Conservation (phyloP, 192 early-diverging fungal species). For the Rhizoclosmatium sp. region DNA sequence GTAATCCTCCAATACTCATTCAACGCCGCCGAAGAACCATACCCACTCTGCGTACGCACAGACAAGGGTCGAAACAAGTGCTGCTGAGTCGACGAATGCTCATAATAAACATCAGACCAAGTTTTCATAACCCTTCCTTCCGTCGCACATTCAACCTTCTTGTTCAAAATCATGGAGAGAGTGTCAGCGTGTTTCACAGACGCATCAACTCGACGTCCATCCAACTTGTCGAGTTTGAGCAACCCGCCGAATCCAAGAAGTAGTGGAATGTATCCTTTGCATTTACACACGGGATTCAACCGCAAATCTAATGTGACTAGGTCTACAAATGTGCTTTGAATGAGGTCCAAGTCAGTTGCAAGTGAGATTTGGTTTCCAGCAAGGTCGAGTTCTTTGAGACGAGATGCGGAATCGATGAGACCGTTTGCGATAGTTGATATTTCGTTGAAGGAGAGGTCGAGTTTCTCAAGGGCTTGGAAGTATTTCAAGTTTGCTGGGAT, state of each 20-base stretch:
- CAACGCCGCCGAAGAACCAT: conserved; percentile 56
- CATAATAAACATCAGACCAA: conserved; percentile 22
- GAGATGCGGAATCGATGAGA: not conserved
- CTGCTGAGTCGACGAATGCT: conserved; percentile 55
- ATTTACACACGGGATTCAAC: conserved; percentile 54
- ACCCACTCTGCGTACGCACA: conserved; percentile 57
- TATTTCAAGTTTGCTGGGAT: conserved; percentile 44
- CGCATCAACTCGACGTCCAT: conserved; percentile 23
- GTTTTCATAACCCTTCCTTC: conserved; percentile 1
- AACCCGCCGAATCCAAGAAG: conserved; percentile 10
- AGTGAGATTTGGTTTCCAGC: conserved; percentile 44
- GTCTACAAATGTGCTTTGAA: conserved; percentile 11
- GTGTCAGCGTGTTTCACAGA: conserved; percentile 18
- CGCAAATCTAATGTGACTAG: conserved; percentile 48
- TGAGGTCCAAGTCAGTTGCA: conserved; percentile 11
- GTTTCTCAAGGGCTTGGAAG: conserved; percentile 45
- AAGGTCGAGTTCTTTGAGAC: conserved; percentile 45
- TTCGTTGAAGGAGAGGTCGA: conserved; percentile 61
- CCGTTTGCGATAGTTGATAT: conserved; percentile 30
- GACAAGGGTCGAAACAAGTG: conserved; percentile 62
- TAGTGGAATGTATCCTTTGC: conserved; percentile 46
- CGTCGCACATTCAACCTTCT: not conserved
- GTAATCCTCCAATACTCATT: conserved; percentile 55
- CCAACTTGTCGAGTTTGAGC: conserved; percentile 10
- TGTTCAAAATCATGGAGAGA: conserved; percentile 12